Evolutionary conservation across 768 basidiomycete genomes (phyloP), one percentile per base, ranked within the genome.

Genomic region (Mycena venus): DNA sequence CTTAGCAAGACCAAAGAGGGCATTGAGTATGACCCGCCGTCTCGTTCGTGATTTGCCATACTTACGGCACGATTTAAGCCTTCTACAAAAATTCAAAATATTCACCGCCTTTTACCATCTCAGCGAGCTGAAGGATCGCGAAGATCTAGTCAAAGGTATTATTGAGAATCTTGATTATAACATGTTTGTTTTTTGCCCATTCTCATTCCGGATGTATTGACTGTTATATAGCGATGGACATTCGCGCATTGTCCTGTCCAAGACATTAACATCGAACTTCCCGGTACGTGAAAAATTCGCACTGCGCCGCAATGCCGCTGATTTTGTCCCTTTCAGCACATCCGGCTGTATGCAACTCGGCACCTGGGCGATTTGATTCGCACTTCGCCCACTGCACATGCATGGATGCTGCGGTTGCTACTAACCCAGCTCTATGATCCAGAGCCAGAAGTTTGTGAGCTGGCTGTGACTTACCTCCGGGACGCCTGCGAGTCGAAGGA

Each of bases 21-120:
- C 29, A 90, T 97, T 27, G 94, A 95, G 97, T 97, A 81, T 77
- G 85, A 53, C 44, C 51, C 42, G 29, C 27, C 32, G n/a, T 69
- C 19, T n/a, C 25, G 15, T 62, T 53, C 34, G 31, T 14, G 29
- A 27, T 49, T 17, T 44, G n/a, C 64, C 15, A 69, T 56, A 25
- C 68, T 74, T 62, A 67, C 51, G 27, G 42, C 14, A 15, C 36
- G 8, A 68, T n/a, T 72, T 17, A 72, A 98, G 97, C 53, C 84
- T 99, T 17, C 84, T 99, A 82, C 96, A 98, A 83, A 95, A 95
- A 78, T 94, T 94, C 83, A 95, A 94, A 79, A 90, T 99, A 31
- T 99, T 99, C 82, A 99, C 97, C 0, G 94, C 95, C 0, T 97
- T 99, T 82, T 99, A 99, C 80, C 97, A 97, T 80, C 84, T 99